phyloP scores from a whole-genome alignment of 2,329 filamentous ascomycete genomes.

The Xylariaceae sp. region DNA sequence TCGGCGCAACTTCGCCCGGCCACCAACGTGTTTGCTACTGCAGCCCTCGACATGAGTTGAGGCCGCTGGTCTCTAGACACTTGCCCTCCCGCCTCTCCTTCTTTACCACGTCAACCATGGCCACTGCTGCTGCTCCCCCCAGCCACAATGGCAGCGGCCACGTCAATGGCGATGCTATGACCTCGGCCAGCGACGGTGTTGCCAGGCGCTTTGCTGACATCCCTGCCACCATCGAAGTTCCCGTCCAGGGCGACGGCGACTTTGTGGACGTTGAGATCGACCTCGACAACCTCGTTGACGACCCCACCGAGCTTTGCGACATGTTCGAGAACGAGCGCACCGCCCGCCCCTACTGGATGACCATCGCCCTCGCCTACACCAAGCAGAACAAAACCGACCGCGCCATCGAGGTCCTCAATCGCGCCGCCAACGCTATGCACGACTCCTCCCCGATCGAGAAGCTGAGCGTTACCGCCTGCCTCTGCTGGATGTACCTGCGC shows the following conservation, averaged over 20 bases:
- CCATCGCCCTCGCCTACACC: constrained; percentile 92
- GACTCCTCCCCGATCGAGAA: constrained; percentile 73
- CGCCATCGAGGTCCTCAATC: constrained; percentile 68
- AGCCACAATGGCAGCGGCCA: constrained; percentile 38
- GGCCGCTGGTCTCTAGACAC: not conserved
- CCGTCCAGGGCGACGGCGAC: constrained; percentile 60
- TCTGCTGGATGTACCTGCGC: constrained; percentile 88
- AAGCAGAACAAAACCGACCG: constrained; percentile 93
- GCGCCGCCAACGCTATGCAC: constrained; percentile 69
- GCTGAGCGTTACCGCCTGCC: constrained; percentile 75
- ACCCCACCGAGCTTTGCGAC: constrained; percentile 90
- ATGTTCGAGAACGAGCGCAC: constrained; percentile 92
- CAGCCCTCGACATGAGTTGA: too few species aligned
- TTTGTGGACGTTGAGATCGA: constrained; percentile 86
- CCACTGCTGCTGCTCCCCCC: not conserved
- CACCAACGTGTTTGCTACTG: too few species aligned
- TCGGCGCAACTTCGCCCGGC: too few species aligned
- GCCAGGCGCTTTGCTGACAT: constrained; percentile 63
- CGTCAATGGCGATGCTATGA: constrained; percentile 41
- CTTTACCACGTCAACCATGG: not conserved
- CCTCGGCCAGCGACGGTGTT: constrained; percentile 34
- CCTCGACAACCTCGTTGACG: constrained; percentile 84
- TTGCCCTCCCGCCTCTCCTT: not conserved
- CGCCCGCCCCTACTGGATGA: constrained; percentile 93
- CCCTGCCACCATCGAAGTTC: constrained; percentile 62